phyloP scores from a whole-genome alignment of 1,284 basidiomycete genomes.

The Filobasidium uniguttulatum region DNA sequence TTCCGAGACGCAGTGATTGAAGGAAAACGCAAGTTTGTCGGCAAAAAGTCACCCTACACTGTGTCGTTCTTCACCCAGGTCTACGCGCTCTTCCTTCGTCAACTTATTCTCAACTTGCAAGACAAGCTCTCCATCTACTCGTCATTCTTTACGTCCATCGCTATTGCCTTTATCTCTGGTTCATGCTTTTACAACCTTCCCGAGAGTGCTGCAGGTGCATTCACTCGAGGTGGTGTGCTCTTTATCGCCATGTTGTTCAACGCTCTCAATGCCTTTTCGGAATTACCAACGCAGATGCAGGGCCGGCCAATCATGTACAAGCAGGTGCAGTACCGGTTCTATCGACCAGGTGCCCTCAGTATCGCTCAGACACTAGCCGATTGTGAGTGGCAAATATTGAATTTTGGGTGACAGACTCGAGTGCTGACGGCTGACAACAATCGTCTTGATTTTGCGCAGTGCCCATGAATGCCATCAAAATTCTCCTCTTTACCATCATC shows the following conservation, averaged over 20 bases:
- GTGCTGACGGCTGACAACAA: background rate
- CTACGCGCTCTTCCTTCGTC: slow-evolving; percentile 53
- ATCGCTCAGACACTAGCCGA: slow-evolving; percentile 46
- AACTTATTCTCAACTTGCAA: slow-evolving; percentile 56
- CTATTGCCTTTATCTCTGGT: slow-evolving; percentile 58
- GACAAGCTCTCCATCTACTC: slow-evolving; percentile 69
- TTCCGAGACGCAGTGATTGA: slow-evolving; percentile 62
- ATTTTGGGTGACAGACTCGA: no score
- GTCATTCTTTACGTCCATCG: slow-evolving; percentile 44
- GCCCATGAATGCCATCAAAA: slow-evolving; percentile 40
- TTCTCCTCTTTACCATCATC: slow-evolving; percentile 40
- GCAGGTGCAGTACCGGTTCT: slow-evolving; percentile 61
- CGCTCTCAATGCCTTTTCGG: slow-evolving; percentile 60
- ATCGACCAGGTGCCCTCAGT: slow-evolving; percentile 58
- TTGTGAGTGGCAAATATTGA: slow-evolving; percentile 4
- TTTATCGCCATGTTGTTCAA: slow-evolving; percentile 62
- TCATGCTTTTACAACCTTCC: slow-evolving; percentile 61
- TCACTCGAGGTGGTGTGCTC: slow-evolving; percentile 73
- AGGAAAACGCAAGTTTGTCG: slow-evolving; percentile 70
- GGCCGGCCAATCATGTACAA: slow-evolving; percentile 55
- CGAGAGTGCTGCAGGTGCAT: slow-evolving; percentile 59
- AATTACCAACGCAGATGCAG: slow-evolving; percentile 42
- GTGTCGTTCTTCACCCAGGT: slow-evolving; percentile 65
- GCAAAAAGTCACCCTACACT: slow-evolving; percentile 74
- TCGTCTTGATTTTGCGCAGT: slow-evolving; percentile 13